A percentile compares a stretch with the other conserved stretches of the same genome.
Evolutionary conservation across 495 filamentous ascomycete genomes (phyloP).

Genomic region (Hypoxylon lienhwacheense): DNA sequence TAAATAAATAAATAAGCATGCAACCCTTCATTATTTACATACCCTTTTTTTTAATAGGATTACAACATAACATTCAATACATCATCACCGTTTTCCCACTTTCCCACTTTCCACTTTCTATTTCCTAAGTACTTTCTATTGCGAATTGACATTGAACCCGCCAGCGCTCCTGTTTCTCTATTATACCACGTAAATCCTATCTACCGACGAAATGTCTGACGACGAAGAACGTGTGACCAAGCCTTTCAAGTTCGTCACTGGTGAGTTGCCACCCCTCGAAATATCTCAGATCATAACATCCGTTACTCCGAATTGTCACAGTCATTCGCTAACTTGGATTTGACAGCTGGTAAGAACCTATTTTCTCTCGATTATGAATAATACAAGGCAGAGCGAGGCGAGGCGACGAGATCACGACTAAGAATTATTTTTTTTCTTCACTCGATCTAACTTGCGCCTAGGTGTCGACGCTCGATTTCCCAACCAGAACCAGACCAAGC

Average conservation of each 20-base stretch:
- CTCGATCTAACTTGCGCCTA: constrained; percentile 44
- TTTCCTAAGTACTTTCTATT: no score
- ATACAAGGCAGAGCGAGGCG: constrained; percentile 21
- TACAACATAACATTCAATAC: constrained; percentile 25
- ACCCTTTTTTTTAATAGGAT: no score
- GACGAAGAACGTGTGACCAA: constrained; percentile 94
- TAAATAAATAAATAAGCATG: no score
- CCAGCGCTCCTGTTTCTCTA: constrained; percentile 24
- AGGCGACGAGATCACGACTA: constrained; percentile 5
- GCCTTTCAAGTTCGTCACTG: constrained; percentile 99
- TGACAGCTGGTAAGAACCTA: constrained; percentile 53
- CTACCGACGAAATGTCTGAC: constrained; percentile 73
- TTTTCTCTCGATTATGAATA: constrained; percentile 5
- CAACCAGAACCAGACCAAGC: constrained; percentile 91
- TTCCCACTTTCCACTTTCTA: neutral
- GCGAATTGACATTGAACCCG: constrained; percentile 30
- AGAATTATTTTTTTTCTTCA: neutral
- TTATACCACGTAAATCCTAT: constrained; percentile 22
- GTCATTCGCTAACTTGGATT: constrained; percentile 21
- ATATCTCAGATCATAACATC: constrained; percentile 39
- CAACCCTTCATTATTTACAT: no score
- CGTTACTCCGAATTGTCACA: constrained; percentile 24
- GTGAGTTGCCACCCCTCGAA: constrained; percentile 59
- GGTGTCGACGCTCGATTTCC: constrained; percentile 99
- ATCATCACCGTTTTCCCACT: constrained; percentile 22